Percentiles rank a stretch among this genome's conserved stretches.
Conservation (phyloP, 306 rosid genomes). For the Herpetospermum pedunculosum region DNA sequence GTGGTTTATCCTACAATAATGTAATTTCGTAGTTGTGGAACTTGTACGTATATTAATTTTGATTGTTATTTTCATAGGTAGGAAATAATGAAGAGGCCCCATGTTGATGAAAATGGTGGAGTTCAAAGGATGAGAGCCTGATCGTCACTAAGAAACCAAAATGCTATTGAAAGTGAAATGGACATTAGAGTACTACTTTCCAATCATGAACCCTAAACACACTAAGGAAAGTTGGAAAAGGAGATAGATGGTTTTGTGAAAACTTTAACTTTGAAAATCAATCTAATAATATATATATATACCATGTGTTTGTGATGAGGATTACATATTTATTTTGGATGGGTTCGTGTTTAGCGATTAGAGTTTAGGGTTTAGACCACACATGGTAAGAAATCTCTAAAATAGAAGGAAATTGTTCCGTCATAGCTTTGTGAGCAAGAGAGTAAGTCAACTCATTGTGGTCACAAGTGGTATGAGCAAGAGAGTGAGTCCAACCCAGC, state of each 20-base stretch:
- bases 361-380: too few species aligned
- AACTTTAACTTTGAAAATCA: background rate
- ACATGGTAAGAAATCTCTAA: too few species aligned
- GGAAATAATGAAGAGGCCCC: background rate
- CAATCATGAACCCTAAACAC: constrained; percentile 5
- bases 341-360: too few species aligned
- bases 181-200: background rate
- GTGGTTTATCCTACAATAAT: background rate
- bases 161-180: background rate
- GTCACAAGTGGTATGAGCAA: too few species aligned
- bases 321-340: too few species aligned
- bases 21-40: background rate
- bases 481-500: too few species aligned
- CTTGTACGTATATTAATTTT: background rate
- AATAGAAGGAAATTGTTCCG: too few species aligned
- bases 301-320: too few species aligned
- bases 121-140: background rate
- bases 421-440: too few species aligned
- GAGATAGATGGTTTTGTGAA: background rate
- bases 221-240: background rate
- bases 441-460: too few species aligned
- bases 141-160: background rate
- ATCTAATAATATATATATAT: background rate
- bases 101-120: background rate
- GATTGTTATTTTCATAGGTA: background rate